Evolutionary conservation across 2,329 filamentous ascomycete species (phyloP), one percentile per base, ranked within the genome.

Genomic region (Nakataea oryzae): DNA sequence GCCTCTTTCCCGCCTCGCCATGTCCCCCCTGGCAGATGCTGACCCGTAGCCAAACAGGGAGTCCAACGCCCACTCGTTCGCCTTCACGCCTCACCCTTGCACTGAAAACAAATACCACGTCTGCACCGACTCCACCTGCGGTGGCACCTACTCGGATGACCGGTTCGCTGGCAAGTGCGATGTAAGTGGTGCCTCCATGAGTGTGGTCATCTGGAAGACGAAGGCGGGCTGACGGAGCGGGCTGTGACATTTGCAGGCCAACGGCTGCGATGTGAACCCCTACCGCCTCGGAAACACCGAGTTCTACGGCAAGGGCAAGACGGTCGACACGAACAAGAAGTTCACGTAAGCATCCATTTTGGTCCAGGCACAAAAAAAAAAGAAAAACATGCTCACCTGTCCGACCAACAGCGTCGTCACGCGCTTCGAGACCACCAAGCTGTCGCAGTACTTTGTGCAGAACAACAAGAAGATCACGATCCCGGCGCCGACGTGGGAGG

Each of bases 231-330:
- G 17, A 55, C 24, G 34, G 2, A n/a, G 2, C 24, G 12, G 24
- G 29, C 29, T 58, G 14, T 9, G 3, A 3, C 1, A 24, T 32
- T 1, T 24, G 14, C 11, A 54, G 41, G 59, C 81, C 63, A 81
- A 85, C 65, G 86, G 86, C 27, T 88, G 86, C 68, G 85, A 87
- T 70, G 86, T 83, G 77, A 86, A 86, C 78, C 74, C 80, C 29
- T 88, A 81, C 80, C 84, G 85, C 67, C 78, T 84, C 75, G 85
- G 84, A 57, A 80, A 82, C 72, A 75, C 74, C 41, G 74, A 76
- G 71, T 88, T 87, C 76, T 88, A 82, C 63, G 66, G 66, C n/a
- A 62, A 66, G 50, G 81, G 79, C 65, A 76, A 76, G 71, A 84
- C 75, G 21, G 76, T 88, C 64, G 80, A 87, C 71, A 86, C 83